phyloP scores from a whole-genome alignment of 768 basidiomycete species.

The Wakefieldia striispora region DNA sequence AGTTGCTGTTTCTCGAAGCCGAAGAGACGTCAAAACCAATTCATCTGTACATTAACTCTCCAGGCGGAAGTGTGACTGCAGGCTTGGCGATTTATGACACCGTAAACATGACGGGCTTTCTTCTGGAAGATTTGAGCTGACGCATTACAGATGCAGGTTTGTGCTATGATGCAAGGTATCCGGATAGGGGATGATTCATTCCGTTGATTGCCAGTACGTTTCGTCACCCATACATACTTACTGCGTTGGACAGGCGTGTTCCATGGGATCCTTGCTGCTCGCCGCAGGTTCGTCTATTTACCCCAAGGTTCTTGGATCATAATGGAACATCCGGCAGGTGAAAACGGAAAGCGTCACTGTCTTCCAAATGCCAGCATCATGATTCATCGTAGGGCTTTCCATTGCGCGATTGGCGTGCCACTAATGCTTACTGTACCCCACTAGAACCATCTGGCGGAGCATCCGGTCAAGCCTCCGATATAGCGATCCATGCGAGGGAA shows the following conservation, averaged over 20 bases:
- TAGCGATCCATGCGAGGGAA: slow-evolving; percentile 96
- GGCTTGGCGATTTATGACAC: slow-evolving; percentile 98
- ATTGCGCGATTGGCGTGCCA: not conserved
- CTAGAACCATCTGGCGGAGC: slow-evolving; percentile 96
- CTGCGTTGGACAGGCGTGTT: slow-evolving; percentile 92
- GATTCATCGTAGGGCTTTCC: slow-evolving; percentile 76
- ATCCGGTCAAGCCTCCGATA: slow-evolving; percentile 92
- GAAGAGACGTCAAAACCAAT: slow-evolving; percentile 94
- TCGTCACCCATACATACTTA: slow-evolving; percentile 95
- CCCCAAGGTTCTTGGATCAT: slow-evolving; percentile 6
- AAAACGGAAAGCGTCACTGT: slow-evolving; percentile 86
- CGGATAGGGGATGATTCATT: slow-evolving; percentile 25
- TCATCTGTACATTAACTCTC: slow-evolving; percentile 95
- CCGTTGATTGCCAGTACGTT: slow-evolving; percentile 61
- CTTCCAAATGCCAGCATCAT: slow-evolving; percentile 95
- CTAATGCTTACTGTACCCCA: slow-evolving; percentile 8
- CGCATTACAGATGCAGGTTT: slow-evolving; percentile 66
- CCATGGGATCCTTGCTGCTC: slow-evolving; percentile 92
- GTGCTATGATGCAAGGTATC: slow-evolving; percentile 11
- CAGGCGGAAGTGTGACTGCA: slow-evolving; percentile 93
- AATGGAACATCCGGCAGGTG: slow-evolving; percentile 43
- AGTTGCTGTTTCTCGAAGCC: slow-evolving; percentile 93
- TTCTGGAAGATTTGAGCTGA: slow-evolving; percentile 13
- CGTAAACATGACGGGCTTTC: slow-evolving; percentile 44
- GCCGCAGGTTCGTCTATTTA: slow-evolving; percentile 59